Percentiles rank a stretch among this genome's conserved stretches.
These are phyloP conservation scores for Phytomonas serpens DNA, from an alignment of 208 protist genomes.

Conservation along the genomic window DNA sequence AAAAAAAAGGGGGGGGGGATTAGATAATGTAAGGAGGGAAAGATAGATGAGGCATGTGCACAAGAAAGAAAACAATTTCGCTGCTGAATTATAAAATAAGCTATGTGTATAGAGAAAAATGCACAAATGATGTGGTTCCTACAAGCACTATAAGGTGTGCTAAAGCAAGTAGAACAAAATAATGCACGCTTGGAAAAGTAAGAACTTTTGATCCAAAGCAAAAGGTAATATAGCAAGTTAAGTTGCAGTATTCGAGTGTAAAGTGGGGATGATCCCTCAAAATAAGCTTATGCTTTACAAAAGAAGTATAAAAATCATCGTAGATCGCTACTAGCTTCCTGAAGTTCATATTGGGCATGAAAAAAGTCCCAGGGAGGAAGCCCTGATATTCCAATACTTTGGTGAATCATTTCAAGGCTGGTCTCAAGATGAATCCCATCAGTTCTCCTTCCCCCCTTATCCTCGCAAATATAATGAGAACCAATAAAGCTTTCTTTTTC, in stretches of 20 bases:
- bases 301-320: neutral
- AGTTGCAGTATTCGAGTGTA: neutral
- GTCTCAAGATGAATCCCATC: no score
- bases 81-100: neutral
- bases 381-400: no score
- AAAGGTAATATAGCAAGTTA: neutral
- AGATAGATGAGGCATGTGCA: conserved; percentile 1
- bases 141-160: neutral
- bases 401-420: no score
- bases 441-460: neutral
- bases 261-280: neutral
- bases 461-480: neutral
- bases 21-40: neutral
- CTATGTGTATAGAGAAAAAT: neutral
- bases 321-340: neutral
- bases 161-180: neutral
- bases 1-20: conserved; percentile 8
- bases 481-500: conserved; percentile 5
- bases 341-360: neutral
- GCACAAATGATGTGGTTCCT: neutral
- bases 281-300: neutral
- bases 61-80: neutral
- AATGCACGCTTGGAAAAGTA: neutral
- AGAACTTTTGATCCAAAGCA: neutral
- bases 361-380: neutral